Evolutionary conservation across 441 rosid species (phyloP).

Genomic region (Pelargonium australe): DNA sequence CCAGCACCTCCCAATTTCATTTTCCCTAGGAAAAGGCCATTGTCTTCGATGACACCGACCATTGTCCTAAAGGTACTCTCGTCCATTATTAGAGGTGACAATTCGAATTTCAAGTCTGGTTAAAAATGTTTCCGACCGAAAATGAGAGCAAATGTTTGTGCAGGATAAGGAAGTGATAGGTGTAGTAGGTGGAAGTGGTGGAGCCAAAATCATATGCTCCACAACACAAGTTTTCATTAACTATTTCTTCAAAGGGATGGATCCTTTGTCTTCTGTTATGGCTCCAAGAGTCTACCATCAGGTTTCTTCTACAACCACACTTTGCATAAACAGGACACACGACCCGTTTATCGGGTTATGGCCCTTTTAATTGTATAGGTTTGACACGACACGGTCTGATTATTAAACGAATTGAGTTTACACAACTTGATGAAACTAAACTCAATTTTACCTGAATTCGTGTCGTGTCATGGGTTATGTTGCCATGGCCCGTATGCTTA

Average conservation of each 20-base stretch:
- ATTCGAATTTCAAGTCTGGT: background rate
- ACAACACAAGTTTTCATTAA: constrained; percentile 47
- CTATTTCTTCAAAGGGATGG: constrained; percentile 45
- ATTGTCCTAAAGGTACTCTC: constrained; percentile 41
- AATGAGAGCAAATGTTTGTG: background rate
- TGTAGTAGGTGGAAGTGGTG: constrained; percentile 59
- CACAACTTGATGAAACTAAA: too few species aligned
- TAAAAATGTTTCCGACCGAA: background rate
- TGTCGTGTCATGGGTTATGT: background rate
- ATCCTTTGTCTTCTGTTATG: constrained; percentile 46
- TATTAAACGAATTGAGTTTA: too few species aligned
- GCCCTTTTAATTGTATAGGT: too few species aligned
- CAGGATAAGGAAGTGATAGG: constrained; percentile 47
- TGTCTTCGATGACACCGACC: constrained; percentile 59
- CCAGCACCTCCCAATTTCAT: constrained; percentile 50
- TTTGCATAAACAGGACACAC: background rate
- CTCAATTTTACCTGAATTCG: background rate
- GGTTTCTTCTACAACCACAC: constrained; percentile 23
- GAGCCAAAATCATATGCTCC: constrained; percentile 43
- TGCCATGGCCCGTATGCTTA: too few species aligned
- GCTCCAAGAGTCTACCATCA: constrained; percentile 57
- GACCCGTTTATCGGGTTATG: background rate
- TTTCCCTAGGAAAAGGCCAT: constrained; percentile 49
- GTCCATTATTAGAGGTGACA: too few species aligned
- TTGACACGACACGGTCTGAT: too few species aligned